Base-by-base conservation (phyloP, 176 grass and related monocot genomes). In the Eragrostis nindensis region DNA sequence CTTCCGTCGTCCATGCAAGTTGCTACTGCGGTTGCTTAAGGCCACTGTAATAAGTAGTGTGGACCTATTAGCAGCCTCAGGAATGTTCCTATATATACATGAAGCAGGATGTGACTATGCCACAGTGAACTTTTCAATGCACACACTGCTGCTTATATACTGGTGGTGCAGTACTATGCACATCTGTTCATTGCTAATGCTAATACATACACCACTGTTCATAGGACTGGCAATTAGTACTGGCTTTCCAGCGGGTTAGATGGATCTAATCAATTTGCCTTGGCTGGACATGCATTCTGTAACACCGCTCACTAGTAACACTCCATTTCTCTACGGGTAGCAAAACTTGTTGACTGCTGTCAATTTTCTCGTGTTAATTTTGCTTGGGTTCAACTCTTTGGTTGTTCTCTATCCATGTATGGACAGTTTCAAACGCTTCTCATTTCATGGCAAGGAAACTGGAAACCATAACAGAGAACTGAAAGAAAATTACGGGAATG, bases 201-300 rank as follows among this genome's bases (percentile, higher is more conserved):
- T 64, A 64, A 64, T 49, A 25, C 59, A 32, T 22, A 22, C 11
- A 42, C 13, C 7, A 66, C 62, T 66, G 62, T 66, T 47, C 36
- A 67, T 18, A 11, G 30, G 22, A 25, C 43, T 17, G 11, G 41
- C 0, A 17, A 66, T 78, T 30, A 54, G 47, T 53, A 62, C 19
- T 73, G 50, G 1, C 46, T 46, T 53, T 73, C 57, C 50, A 65
- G 40, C 19, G 9, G 36, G 55, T 85, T 85, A 40, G 83, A 72
- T 85, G 74, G 56, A 22, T 80, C 68, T 72, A 60, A 80, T 80
- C 59, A 86, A 80, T 56, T 47, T 64, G 6, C 22, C 38, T 19
- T 25, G 8, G 11, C 67, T 85, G 75, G 67, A 26, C 14, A 32
- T 62, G 32, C 17, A 56, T 73, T 48, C 50, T 39, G 27, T 4